Percentiles rank a stretch among this genome's conserved stretches.
Evolutionary conservation across 2,329 filamentous ascomycete genomes (phyloP).

Genomic region (Monilinia aucupariae): DNA sequence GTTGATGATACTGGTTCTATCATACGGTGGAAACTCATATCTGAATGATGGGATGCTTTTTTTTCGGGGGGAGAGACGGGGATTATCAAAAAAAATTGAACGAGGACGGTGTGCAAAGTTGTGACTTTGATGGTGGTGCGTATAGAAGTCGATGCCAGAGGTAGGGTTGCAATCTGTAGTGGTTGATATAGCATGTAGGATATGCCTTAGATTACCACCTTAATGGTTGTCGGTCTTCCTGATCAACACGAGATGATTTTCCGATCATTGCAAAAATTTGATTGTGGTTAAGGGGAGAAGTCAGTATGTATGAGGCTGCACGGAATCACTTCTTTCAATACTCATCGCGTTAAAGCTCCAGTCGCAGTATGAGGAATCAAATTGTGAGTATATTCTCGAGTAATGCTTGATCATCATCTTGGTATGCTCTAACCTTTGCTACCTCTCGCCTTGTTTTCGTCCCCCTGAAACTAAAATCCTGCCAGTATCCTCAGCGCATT

Average conservation of each 20-base stretch:
- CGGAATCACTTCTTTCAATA: too few species aligned
- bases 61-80: too few species aligned
- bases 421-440: background rate
- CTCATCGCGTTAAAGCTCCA: background rate
- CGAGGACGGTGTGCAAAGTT: constrained; percentile 43
- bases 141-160: constrained; percentile 51
- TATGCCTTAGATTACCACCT: background rate
- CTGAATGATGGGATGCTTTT: constrained; percentile 48
- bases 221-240: background rate
- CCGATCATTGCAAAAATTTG: background rate
- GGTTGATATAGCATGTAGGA: background rate
- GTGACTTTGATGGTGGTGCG: constrained; percentile 57
- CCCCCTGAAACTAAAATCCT: background rate
- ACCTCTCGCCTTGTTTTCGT: background rate
- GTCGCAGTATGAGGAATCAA: background rate
- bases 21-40: constrained; percentile 68
- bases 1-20: constrained; percentile 63
- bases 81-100: constrained; percentile 59
- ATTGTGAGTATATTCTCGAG: background rate
- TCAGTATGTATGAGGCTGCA: background rate
- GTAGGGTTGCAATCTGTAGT: constrained; percentile 42
- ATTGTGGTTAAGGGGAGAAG: background rate
- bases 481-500: background rate
- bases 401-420: background rate
- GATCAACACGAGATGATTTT: background rate